Base-by-base conservation (phyloP, 2,329 filamentous ascomycete species). In the Penicillium brevicompactum region DNA sequence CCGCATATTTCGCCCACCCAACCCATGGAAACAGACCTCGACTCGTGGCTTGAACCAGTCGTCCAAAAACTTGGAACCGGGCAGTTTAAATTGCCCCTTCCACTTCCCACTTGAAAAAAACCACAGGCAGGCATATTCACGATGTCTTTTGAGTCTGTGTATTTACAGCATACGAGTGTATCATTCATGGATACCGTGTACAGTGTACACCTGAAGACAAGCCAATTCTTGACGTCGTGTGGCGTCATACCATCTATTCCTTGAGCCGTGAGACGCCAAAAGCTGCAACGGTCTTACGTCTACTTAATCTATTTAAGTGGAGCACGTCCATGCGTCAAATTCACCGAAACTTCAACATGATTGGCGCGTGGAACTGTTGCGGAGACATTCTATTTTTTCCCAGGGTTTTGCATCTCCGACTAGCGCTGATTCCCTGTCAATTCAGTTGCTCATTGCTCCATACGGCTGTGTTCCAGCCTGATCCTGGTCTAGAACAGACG, bases 251-350 rank as follows among this genome's bases (percentile, higher is more conserved):
- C 22, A 16, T 46, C 27, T 46, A 21, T 22, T 1, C 11, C 24
- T 18, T 4, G 30, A 30, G 16, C 11, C 22, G 45, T 37, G 43
- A 30, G 42, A 50, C 31, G 44, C 22, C 42, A 45, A 37, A 34
- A 40, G n/a, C 42, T 51, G 59, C 49, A 58, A 60, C 56, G 41
- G 46, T 57, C 56, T 59, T 60, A 63, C 63, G 62, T 65, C 62
- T 51, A 52, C 49, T 64, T 65, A 60, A 66, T 66, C 46, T 66
- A 66, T 63, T 63, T 60, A 58, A 56, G 61, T 60, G 62, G 62
- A 52, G 44, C 38, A 7, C 13, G 21, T 49, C 49, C 45, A 41
- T 51, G 56, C 51, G 46, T 49, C 14, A 49, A 59, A 50, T 53
- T 44, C 34, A 32, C 53, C 41, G 51, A 37, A 2, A 21, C 34